Evolutionary conservation across 768 basidiomycete species (phyloP).

Genomic region (Pisolithus tinctorius): DNA sequence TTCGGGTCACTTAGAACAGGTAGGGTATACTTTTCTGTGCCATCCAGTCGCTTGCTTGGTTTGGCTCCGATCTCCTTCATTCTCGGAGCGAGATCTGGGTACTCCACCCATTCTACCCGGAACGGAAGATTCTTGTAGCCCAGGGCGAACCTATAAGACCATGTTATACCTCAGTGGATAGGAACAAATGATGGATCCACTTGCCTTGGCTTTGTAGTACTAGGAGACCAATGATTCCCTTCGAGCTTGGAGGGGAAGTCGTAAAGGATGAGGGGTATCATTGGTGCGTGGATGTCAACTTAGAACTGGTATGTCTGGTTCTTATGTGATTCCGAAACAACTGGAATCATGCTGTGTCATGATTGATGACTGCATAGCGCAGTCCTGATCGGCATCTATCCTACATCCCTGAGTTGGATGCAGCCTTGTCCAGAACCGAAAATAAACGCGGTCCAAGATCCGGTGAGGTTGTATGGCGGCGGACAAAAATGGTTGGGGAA

Average conservation of each 20-base stretch:
- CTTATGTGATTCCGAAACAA: not conserved
- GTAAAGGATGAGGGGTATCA: slow-evolving; percentile 28
- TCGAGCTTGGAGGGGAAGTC: slow-evolving; percentile 30
- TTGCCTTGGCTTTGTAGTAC: slow-evolving; percentile 33
- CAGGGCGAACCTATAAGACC: slow-evolving; percentile 21
- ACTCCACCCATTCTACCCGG: slow-evolving; percentile 30
- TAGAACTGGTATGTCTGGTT: too few species aligned
- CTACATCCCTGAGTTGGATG: too few species aligned
- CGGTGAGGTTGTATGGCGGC: too few species aligned
- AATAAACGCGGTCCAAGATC: too few species aligned
- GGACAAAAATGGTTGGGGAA: too few species aligned
- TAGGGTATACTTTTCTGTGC: slow-evolving; percentile 19
- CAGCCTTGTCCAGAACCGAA: too few species aligned
- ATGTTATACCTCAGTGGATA: not conserved
- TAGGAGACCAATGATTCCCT: slow-evolving; percentile 29
- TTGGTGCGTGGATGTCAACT: not conserved
- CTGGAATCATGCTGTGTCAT: too few species aligned
- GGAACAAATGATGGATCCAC: not conserved
- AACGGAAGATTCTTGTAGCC: slow-evolving; percentile 28
- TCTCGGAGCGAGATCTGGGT: slow-evolving; percentile 21
- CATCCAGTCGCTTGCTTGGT: slow-evolving; percentile 10
- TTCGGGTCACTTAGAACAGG: slow-evolving; percentile 30
- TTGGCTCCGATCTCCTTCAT: slow-evolving; percentile 22
- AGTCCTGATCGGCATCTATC: too few species aligned
- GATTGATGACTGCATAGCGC: too few species aligned